These are phyloP conservation scores for Pseudomonodictys pantanalensis DNA, from an alignment of 495 filamentous ascomycete genomes.

Conservation along the genomic window DNA sequence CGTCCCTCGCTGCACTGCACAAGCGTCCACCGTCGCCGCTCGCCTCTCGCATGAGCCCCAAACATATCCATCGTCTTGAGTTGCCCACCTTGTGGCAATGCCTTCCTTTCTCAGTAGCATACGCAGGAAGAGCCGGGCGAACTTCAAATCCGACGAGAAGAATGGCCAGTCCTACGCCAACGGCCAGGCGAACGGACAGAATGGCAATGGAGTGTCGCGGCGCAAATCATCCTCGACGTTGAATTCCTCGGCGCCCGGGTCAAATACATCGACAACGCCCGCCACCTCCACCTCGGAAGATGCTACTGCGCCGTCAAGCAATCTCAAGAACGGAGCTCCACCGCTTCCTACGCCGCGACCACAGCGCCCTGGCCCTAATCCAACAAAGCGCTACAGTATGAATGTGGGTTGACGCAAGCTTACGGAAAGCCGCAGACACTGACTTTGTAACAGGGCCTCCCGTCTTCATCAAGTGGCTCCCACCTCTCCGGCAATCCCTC, in stretches of 20 bases:
- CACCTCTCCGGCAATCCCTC: slow-evolving; percentile 47
- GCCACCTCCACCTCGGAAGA: slow-evolving; percentile 57
- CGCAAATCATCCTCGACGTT: slow-evolving; percentile 65
- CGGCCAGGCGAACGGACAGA: neutral
- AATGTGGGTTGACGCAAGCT: slow-evolving; percentile 28
- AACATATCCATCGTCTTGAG: neutral
- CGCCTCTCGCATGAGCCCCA: slow-evolving; percentile 1
- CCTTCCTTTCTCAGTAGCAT: slow-evolving; percentile 72
- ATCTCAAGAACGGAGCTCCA: slow-evolving; percentile 49
- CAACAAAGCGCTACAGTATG: slow-evolving; percentile 43
- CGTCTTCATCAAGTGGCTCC: slow-evolving; percentile 11
- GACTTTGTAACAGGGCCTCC: slow-evolving; percentile 45
- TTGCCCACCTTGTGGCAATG: slow-evolving; percentile 28
- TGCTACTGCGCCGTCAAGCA: slow-evolving; percentile 50
- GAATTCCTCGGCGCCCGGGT: slow-evolving; percentile 47
- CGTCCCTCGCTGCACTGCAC: neutral
- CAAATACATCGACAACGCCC: slow-evolving; percentile 55
- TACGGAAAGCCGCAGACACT: slow-evolving; percentile 38
- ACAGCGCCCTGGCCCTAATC: slow-evolving; percentile 33
- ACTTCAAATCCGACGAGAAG: slow-evolving; percentile 54
- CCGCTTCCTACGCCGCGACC: slow-evolving; percentile 36
- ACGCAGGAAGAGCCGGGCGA: slow-evolving; percentile 55
- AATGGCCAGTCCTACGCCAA: slow-evolving; percentile 24
- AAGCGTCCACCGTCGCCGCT: neutral
- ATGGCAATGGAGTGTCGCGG: neutral